Evolutionary conservation across 2,329 filamentous ascomycete genomes (phyloP).

Genomic region (Magnaporthiopsis incrustans): DNA sequence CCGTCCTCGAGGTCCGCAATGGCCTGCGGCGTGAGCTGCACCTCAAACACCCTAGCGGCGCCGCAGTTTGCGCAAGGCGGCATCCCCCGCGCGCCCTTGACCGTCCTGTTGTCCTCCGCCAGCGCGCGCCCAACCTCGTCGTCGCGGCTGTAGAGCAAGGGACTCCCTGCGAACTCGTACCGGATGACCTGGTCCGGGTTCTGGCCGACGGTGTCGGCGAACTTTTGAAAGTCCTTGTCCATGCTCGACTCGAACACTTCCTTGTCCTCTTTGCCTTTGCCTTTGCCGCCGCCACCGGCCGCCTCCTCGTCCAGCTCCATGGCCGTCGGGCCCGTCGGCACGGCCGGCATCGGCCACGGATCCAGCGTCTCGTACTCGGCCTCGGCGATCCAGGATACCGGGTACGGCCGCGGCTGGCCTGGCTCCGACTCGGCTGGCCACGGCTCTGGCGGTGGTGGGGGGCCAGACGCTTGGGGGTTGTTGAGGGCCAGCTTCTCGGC

Average conservation of each 20-base stretch:
- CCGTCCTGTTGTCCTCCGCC: constrained; percentile 16
- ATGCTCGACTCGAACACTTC: constrained; percentile 66
- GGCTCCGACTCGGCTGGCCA: constrained; percentile 60
- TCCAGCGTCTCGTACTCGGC: constrained; percentile 89
- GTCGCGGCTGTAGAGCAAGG: constrained; percentile 71
- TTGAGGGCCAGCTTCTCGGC: constrained; percentile 72
- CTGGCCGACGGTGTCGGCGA: constrained; percentile 68
- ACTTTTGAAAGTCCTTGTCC: constrained; percentile 71
- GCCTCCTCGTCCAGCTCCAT: constrained; percentile 39
- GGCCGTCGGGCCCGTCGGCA: constrained; percentile 36
- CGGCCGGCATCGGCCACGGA: constrained; percentile 40
- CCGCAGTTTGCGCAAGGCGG: constrained; percentile 74
- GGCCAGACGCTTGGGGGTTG: constrained; percentile 30
- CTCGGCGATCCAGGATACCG: constrained; percentile 70
- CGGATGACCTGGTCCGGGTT: constrained; percentile 78
- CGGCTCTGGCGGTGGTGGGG: constrained; percentile 47
- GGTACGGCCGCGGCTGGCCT: constrained; percentile 61
- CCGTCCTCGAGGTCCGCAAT: constrained; percentile 76
- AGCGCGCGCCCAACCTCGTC: constrained; percentile 68
- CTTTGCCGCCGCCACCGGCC: constrained; percentile 16
- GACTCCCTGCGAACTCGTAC: constrained; percentile 67
- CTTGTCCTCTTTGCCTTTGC: constrained; percentile 47
- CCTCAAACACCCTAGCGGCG: constrained; percentile 70
- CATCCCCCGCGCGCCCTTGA: constrained; percentile 37
- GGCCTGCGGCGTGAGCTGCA: constrained; percentile 84